Evolutionary conservation across 2,329 filamentous ascomycete species (phyloP).

Genomic region (Mariannaea sp.): DNA sequence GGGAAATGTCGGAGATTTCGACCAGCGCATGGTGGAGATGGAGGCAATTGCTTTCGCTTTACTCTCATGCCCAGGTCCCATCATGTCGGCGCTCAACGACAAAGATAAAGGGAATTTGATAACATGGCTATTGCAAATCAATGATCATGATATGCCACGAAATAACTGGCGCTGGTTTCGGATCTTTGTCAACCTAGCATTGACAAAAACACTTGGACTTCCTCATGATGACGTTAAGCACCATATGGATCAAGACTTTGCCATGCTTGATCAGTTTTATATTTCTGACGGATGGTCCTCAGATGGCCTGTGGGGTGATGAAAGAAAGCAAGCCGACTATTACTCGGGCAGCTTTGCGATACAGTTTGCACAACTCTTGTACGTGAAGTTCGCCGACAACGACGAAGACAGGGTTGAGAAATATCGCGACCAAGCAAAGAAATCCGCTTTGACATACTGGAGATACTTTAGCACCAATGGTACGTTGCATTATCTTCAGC

Average conservation of each 20-base stretch:
- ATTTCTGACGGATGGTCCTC: constrained; percentile 51
- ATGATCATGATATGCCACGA: constrained; percentile 48
- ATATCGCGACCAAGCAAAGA: constrained; percentile 45
- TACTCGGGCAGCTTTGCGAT: constrained; percentile 59
- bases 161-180: constrained; percentile 59
- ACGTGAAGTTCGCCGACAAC: constrained; percentile 47
- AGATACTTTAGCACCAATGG: constrained; percentile 52
- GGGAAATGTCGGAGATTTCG: constrained; percentile 49
- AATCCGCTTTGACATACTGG: constrained; percentile 51
- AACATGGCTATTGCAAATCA: constrained; percentile 48
- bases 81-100: constrained; percentile 33
- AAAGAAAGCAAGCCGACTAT: constrained; percentile 38
- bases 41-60: constrained; percentile 55
- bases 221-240: constrained; percentile 39
- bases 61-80: constrained; percentile 44
- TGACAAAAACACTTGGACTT: constrained; percentile 47
- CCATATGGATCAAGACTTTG: constrained; percentile 47
- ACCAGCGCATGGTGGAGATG: constrained; percentile 56
- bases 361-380: constrained; percentile 55
- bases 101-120: constrained; percentile 42
- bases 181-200: constrained; percentile 52
- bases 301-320: constrained; percentile 48
- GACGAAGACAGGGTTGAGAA: constrained; percentile 44
- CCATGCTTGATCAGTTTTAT: constrained; percentile 50
- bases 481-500: no score